Evolutionary conservation across 305 asterid genomes (phyloP), one percentile per base, ranked within the genome.

Genomic region (Solanum hybrid): DNA sequence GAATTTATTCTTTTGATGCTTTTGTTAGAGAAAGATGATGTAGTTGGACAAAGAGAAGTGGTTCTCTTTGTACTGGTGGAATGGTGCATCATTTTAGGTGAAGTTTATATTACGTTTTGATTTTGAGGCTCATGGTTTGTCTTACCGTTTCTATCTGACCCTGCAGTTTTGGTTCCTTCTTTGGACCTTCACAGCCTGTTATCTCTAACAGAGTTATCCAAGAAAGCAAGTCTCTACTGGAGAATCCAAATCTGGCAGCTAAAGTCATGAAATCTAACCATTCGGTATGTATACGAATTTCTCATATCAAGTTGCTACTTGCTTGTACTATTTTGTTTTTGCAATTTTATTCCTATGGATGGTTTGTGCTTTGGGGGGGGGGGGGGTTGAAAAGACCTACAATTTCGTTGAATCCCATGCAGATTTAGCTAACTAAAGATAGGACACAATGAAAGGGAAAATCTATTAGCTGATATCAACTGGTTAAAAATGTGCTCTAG

Each of bases 141-240:
- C 87, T 84, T 51, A 84, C 87, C 7, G 0, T 51, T 15, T 89
- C 56, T 86, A 34, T 86, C 35, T 89, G 45, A 4, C 19, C 6
- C 69, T 94, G 93, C 97, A 97, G 99, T 90, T 96, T 91, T 91
- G 99, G 99, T 78, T 95, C 98, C 90, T 97, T 97, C 91, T 97
- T 97, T 91, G 99, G 99, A 81, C 99, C 98, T 86, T 96, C 99
- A 24, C 97, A 95, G 90, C 99, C 99, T 22, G 94, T 94, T 91
- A 97, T 97, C 92, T 95, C 99, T 91, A 94, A 92, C 86, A 94
- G 99, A 94, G 99, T 97, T 36, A 95, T 97, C 92, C 97, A 97
- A 93, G 98, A 96, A 94, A 98, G 99, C 97, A 98, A 93, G 93
- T 93, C 98, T 60, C 91, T 98, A 90, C 85, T 95, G 92, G 99